A percentile compares a stretch with the other conserved stretches of the same genome.
phyloP scores from a whole-genome alignment of 2,329 filamentous ascomycete species.

The Colletotrichum falcatum region DNA sequence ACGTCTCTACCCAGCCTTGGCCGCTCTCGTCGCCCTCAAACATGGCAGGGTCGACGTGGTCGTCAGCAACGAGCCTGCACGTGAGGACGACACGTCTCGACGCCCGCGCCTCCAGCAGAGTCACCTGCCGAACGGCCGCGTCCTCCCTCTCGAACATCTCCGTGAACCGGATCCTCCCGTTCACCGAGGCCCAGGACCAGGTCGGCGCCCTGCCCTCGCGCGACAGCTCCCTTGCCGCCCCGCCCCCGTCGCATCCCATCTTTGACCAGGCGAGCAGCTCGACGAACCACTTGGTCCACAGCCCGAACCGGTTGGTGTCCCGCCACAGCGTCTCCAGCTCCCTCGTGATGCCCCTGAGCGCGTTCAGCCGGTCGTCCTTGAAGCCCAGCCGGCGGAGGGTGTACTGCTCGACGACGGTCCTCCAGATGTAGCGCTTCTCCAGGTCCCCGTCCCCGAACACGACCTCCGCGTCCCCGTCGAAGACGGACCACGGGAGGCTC shows the following conservation, averaged over 20 bases:
- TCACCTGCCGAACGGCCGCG: conserved; percentile 2
- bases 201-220: conserved; percentile 12
- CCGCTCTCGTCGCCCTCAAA: conserved; percentile 1
- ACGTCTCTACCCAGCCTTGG: neutral
- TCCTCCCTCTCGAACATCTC: neutral
- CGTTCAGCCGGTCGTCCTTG: conserved; percentile 12
- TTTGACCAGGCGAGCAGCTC: conserved; percentile 34
- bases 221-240: neutral
- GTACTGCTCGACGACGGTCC: conserved; percentile 26
- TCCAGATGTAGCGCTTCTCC: conserved; percentile 28
- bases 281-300: conserved; percentile 28
- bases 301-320: conserved; percentile 13
- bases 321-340: conserved; percentile 28
- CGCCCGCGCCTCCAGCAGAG: neutral
- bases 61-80: neutral
- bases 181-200: conserved; percentile 37
- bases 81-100: conserved; percentile 5
- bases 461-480: neutral
- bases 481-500: conserved; percentile 15
- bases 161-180: conserved; percentile 12
- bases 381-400: conserved; percentile 6
- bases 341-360: conserved; percentile 9
- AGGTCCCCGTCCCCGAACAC: neutral
- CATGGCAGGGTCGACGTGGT: neutral
- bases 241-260: neutral